A percentile compares a stretch with the other conserved stretches of the same genome.
Conservation (phyloP, 2,329 filamentous ascomycete species). For the Aureobasidium musti region DNA sequence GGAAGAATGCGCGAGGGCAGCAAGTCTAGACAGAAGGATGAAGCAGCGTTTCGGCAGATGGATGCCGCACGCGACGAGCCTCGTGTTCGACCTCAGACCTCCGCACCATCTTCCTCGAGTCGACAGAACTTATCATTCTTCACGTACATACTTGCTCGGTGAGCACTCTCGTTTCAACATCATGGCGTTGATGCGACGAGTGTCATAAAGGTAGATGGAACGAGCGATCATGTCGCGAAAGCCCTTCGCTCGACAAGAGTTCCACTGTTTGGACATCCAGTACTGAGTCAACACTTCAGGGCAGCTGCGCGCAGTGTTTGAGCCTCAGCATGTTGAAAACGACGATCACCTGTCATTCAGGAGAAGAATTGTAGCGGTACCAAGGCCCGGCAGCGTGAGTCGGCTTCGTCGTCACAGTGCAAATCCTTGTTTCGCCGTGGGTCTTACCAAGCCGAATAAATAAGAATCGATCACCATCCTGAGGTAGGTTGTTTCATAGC, state of each 20-base stretch:
- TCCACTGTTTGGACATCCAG: background rate
- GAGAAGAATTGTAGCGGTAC: background rate
- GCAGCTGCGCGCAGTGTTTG: background rate
- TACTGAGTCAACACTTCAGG: background rate
- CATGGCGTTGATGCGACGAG: background rate
- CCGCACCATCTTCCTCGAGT: background rate
- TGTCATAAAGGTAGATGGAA: background rate
- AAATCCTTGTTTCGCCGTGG: constrained; percentile 23
- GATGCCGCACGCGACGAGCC: background rate
- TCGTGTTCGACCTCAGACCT: constrained; percentile 7
- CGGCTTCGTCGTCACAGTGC: constrained; percentile 23
- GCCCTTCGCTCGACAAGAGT: background rate
- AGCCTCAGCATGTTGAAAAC: background rate
- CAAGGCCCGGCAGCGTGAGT: constrained; percentile 16
- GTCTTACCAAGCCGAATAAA: background rate
- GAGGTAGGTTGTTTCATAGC: constrained; percentile 9
- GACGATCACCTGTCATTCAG: constrained; percentile 1
- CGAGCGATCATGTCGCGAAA: background rate
- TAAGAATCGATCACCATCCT: constrained; percentile 10
- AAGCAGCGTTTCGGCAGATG: constrained; percentile 17
- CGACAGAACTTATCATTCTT: too few relatives aligned
- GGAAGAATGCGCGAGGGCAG: background rate
- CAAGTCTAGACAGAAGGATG: background rate
- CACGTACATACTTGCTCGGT: too few relatives aligned
- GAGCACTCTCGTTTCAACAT: background rate